Conservation (phyloP, 1,284 basidiomycete genomes). For the Malassezia brasiliensis region DNA sequence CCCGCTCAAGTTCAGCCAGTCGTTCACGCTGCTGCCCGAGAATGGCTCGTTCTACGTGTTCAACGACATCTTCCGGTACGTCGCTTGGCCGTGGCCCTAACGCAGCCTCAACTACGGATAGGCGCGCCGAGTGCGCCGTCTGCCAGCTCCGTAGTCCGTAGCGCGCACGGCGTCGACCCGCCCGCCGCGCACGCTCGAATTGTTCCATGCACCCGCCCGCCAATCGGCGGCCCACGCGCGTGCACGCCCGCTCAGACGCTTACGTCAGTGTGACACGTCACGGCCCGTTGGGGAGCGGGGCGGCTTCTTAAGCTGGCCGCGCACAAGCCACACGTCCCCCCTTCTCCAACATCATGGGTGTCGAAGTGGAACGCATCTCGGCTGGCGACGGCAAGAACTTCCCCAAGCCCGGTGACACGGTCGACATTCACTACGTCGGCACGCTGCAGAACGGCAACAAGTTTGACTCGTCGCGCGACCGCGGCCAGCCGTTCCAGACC, state of each 20-base stretch:
- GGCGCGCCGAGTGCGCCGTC: not conserved
- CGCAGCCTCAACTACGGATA: conserved; percentile 38
- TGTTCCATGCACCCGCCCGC: conserved; percentile 1
- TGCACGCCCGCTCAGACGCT: not conserved
- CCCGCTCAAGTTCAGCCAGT: conserved; percentile 30
- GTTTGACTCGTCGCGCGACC: conserved; percentile 48
- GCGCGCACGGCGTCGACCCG: too few species aligned
- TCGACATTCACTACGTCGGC: conserved; percentile 42
- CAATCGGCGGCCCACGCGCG: not conserved
- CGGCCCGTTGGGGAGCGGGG: not conserved
- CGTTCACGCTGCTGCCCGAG: conserved; percentile 81
- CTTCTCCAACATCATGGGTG: conserved; percentile 26
- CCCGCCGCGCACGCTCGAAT: too few species aligned
- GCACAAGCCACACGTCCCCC: conserved; percentile 16
- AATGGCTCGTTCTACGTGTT: conserved; percentile 73
- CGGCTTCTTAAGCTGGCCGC: not conserved
- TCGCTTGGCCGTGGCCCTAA: not conserved
- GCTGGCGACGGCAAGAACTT: conserved; percentile 48
- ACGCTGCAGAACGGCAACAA: conserved; percentile 34
- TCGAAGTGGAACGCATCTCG: conserved; percentile 43
- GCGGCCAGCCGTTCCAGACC: conserved; percentile 39
- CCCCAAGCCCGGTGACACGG: conserved; percentile 41
- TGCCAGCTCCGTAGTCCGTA: too few species aligned
- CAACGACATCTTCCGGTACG: conserved; percentile 44
- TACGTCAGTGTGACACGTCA: conserved; percentile 13